Conservation (phyloP, 306 rosid species). For the Trifolium dubium region DNA sequence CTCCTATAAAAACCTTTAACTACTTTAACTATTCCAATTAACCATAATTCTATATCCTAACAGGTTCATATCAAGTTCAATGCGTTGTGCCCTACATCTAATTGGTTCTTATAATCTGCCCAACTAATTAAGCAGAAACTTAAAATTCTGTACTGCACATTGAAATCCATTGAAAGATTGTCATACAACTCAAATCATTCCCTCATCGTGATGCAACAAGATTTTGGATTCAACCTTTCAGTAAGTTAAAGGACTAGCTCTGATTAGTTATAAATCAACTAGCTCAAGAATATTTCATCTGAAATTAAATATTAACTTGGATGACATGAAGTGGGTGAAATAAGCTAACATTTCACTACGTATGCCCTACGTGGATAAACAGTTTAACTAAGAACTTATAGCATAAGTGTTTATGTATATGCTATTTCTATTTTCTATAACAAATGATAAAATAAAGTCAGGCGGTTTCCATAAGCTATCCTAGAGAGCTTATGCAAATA, state of each 20-base stretch:
- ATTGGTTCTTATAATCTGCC: neutral
- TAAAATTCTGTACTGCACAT: neutral
- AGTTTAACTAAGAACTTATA: neutral
- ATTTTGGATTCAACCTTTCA: slow-evolving; percentile 12
- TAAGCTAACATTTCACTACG: neutral
- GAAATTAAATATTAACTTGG: neutral
- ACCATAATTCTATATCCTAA: too few species aligned
- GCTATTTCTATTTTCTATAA: too few species aligned
- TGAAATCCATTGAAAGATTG: neutral
- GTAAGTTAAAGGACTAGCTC: neutral
- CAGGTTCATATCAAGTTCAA: slow-evolving; percentile 12
- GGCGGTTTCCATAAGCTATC: neutral
- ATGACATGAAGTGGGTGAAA: neutral
- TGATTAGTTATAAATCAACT: neutral
- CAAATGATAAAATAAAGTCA: neutral
- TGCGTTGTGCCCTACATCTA: neutral
- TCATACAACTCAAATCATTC: slow-evolving; percentile 24
- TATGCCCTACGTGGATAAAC: neutral
- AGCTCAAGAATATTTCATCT: slow-evolving; percentile 3
- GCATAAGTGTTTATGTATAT: neutral
- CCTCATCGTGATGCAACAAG: neutral
- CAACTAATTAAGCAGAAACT: slow-evolving; percentile 28
- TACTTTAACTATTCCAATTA: too few species aligned
- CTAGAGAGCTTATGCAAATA: neutral
- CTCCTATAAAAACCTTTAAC: too few species aligned